A percentile compares a stretch with the other conserved stretches of the same genome.
Conservation (phyloP, 1,284 basidiomycete genomes). For the Ustilago nuda region DNA sequence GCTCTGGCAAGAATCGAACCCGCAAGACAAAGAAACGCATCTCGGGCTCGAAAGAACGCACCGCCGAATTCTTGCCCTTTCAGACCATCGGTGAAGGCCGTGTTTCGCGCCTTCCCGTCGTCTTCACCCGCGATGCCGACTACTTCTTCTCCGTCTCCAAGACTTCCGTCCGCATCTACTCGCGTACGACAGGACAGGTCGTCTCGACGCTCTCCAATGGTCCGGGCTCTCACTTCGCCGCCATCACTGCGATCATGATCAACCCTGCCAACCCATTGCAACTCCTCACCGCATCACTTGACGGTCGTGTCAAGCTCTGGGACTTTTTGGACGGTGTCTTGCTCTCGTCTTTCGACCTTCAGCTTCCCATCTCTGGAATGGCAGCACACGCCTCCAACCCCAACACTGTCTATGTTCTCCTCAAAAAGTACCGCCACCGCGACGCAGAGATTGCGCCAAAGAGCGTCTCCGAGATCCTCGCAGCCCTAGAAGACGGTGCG, state of each 20-base stretch:
- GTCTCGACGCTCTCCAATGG: constrained; percentile 63
- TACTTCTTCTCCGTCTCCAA: constrained; percentile 64
- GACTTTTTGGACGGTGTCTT: constrained; percentile 89
- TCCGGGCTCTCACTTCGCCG: constrained; percentile 49
- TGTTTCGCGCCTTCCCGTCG: constrained; percentile 41
- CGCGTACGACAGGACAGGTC: constrained; percentile 60
- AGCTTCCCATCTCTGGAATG: constrained; percentile 80
- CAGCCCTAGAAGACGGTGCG: constrained; percentile 30
- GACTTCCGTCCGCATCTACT: constrained; percentile 60
- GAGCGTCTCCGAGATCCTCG: constrained; percentile 34
- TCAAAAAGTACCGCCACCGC: constrained; percentile 72
- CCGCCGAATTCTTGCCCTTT: constrained; percentile 35
- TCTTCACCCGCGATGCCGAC: constrained; percentile 53
- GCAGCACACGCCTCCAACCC: constrained; percentile 78
- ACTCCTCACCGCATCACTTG: constrained; percentile 84
- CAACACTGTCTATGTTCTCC: constrained; percentile 77
- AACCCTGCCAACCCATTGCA: constrained; percentile 90
- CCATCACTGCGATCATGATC: constrained; percentile 78
- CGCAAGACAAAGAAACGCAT: constrained; percentile 36
- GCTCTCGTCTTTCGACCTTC: constrained; percentile 73
- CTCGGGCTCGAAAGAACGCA: constrained; percentile 19
- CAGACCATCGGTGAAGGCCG: constrained; percentile 49
- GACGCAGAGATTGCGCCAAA: constrained; percentile 35
- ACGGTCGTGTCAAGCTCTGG: constrained; percentile 89
- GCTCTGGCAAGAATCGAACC: constrained; percentile 14